Conservation (phyloP, 75 land plant genomes). For the Picea sitchensis region DNA sequence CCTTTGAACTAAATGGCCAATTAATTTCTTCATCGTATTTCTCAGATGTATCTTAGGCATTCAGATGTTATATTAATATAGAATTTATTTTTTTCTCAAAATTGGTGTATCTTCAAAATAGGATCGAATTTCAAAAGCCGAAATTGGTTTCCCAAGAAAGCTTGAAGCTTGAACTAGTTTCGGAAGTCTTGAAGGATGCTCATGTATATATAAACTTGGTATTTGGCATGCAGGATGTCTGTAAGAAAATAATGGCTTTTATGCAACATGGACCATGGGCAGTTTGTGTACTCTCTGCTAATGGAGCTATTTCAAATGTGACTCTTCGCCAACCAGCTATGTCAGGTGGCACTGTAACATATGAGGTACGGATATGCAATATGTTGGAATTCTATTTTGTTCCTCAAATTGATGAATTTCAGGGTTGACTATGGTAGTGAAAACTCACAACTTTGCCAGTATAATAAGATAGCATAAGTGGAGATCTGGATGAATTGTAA, state of each 20-base stretch:
- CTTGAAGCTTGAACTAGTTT: background rate
- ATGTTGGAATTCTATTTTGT: background rate
- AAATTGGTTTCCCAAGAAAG: background rate
- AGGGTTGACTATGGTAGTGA: background rate
- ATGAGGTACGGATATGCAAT: slow-evolving; percentile 29
- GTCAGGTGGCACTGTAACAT: slow-evolving; percentile 50
- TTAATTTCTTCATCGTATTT: background rate
- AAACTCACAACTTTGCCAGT: background rate
- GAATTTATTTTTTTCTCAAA: too few relatives aligned
- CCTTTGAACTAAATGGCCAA: background rate
- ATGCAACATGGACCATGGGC: slow-evolving; percentile 49
- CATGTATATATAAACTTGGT: background rate
- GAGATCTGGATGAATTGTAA: background rate
- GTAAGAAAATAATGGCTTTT: slow-evolving; percentile 42
- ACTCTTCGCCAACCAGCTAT: slow-evolving; percentile 50
- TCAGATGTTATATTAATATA: background rate
- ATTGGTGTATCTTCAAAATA: background rate
- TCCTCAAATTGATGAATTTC: background rate
- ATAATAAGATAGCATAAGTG: background rate
- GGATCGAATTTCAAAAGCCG: background rate
- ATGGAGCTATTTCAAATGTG: slow-evolving; percentile 53
- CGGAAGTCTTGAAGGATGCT: background rate
- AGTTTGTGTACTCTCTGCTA: slow-evolving; percentile 46
- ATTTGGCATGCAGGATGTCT: slow-evolving; percentile 39
- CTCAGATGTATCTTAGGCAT: background rate